Conservation (phyloP, 345 rosid genomes). For the Arabidopsis arenosa region DNA sequence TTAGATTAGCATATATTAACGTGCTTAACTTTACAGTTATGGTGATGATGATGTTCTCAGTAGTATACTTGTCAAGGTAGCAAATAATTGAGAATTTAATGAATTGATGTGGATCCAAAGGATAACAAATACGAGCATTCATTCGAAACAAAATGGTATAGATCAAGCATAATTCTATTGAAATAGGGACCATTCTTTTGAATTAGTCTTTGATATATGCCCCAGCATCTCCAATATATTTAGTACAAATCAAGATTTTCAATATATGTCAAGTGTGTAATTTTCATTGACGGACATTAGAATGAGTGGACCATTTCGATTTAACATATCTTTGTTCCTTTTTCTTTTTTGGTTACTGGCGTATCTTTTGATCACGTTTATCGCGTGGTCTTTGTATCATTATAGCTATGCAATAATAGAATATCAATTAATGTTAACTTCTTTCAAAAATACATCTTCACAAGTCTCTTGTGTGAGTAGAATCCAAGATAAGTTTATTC, state of each 20-base stretch:
- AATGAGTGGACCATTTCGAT: neutral
- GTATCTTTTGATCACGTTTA: neutral
- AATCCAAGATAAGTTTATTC: no score
- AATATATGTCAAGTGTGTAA: slow-evolving; percentile 12
- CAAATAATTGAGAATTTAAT: neutral
- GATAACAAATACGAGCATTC: neutral
- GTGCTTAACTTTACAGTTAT: neutral
- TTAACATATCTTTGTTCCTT: neutral
- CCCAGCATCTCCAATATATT: neutral
- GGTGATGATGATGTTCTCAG: neutral
- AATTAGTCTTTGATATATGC: neutral
- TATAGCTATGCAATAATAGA: no score
- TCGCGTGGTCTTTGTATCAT: neutral
- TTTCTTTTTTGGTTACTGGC: neutral
- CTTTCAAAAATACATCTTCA: neutral
- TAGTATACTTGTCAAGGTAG: neutral
- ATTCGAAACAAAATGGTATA: neutral
- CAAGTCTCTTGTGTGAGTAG: neutral
- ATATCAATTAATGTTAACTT: no score
- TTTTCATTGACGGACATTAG: slow-evolving; percentile 1
- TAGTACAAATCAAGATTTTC: neutral
- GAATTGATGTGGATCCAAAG: slow-evolving; percentile 14
- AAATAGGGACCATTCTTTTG: neutral
- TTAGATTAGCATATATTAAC: neutral
- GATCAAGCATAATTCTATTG: neutral